Evolutionary conservation across 148 eudicot species (phyloP), one percentile per base, ranked within the genome.

Genomic region (Spergularia bocconei): DNA sequence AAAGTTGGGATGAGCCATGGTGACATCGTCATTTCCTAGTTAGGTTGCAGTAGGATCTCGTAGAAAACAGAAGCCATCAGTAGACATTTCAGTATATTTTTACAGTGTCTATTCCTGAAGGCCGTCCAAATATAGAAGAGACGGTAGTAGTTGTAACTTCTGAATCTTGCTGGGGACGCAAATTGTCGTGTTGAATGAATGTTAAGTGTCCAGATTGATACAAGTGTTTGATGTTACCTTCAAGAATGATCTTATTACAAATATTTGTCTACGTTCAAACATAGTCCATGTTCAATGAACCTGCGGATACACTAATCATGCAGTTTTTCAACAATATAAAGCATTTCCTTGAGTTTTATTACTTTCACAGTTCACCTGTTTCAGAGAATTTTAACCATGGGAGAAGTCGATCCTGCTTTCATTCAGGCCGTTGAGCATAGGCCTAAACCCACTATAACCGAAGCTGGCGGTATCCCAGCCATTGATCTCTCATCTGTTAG

Each of bases 391-490:
- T 7, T 6, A 8, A 69, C 1, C 25, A 71, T 63, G 63, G 78
- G 74, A 13, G 76, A 76, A 53, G 71, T 70, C 7, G 82, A 79
- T 73, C 47, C 79, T 36, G 71, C 76, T 68, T 76, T 67, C 77
- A 71, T 76, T 47, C 79, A 72, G 53, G 71, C 72, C 65, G 51
- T 29, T 19, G 79, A 53, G 71, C 59, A 70, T 23, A 33, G 88
- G 76, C 88, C 88, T 15, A 83, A 75, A 48, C 80, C 58, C 47
- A 48, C 81, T 50, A 72, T 65, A 16, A 73, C 48, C 13, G 86
- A 78, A 73, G 88, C 83, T 5, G 70, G 84, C 23, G 75, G 77
- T 48, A 85, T 87, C 79, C 91, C 91, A 21, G 47, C 79, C 47
- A 84, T 87, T 36, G 87, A 85, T 77, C 85, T 87, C 48, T 79